A percentile compares a stretch with the other conserved stretches of the same genome.
These are phyloP conservation scores for Lecanosticta acicola DNA, from an alignment of 2,329 filamentous ascomycete genomes.

Conservation along the genomic window DNA sequence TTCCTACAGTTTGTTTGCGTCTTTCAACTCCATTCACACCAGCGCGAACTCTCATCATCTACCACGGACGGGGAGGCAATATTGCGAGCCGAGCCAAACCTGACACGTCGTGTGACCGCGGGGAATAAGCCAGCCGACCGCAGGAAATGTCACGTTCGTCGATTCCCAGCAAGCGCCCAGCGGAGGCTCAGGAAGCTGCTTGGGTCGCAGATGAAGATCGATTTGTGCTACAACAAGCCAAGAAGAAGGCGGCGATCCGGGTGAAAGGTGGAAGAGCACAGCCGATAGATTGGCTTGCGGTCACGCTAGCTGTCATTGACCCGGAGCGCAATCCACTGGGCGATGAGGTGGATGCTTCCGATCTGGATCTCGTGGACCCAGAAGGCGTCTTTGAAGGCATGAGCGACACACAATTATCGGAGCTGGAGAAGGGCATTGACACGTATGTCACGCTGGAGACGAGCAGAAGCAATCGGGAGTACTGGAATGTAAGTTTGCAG, in stretches of 20 bases:
- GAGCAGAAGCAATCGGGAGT: slow-evolving; percentile 71
- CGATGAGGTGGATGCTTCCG: slow-evolving; percentile 69
- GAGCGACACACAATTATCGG: slow-evolving; percentile 59
- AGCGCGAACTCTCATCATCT: neutral
- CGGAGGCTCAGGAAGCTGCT: slow-evolving; percentile 45
- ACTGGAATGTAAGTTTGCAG: slow-evolving; percentile 63
- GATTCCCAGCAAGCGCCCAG: slow-evolving; percentile 37
- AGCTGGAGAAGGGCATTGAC: slow-evolving; percentile 77
- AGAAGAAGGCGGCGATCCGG: slow-evolving; percentile 94
- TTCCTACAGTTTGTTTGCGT: slow-evolving; percentile 8
- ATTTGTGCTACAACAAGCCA: slow-evolving; percentile 92
- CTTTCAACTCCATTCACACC: neutral
- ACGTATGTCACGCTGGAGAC: slow-evolving; percentile 74
- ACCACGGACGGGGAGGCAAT: slow-evolving; percentile 1
- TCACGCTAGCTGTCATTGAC: slow-evolving; percentile 84
- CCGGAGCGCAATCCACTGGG: slow-evolving; percentile 71
- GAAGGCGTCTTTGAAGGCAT: slow-evolving; percentile 73
- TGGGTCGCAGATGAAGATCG: slow-evolving; percentile 94
- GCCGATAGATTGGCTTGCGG: slow-evolving; percentile 88
- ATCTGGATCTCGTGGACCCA: slow-evolving; percentile 72
- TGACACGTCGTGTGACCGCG: slow-evolving; percentile 7
- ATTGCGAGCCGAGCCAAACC: slow-evolving; percentile 7
- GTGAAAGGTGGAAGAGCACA: slow-evolving; percentile 86
- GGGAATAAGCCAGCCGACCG: neutral
- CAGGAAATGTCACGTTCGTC: slow-evolving; percentile 28